A percentile compares a stretch with the other conserved stretches of the same genome.
Evolutionary conservation across 352 stramenopile genomes (phyloP).

Genomic region (Thalassiosira ordinaria): DNA sequence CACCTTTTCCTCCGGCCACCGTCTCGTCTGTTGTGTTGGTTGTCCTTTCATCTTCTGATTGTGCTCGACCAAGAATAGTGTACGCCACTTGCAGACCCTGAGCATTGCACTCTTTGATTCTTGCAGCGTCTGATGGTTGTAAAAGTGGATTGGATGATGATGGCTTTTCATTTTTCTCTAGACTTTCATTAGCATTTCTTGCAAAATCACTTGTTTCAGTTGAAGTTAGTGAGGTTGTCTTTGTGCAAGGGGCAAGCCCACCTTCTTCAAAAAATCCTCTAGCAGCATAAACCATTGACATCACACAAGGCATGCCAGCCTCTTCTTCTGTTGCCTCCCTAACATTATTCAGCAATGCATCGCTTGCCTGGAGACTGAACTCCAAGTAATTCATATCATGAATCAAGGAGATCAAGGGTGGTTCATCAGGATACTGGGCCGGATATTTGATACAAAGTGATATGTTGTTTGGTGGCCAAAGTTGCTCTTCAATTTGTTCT

Average conservation of each 20-base stretch:
- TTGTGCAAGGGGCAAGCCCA: slow-evolving; percentile 31
- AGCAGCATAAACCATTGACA: slow-evolving; percentile 73
- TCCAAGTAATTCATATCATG: slow-evolving; percentile 80
- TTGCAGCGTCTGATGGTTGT: slow-evolving; percentile 31
- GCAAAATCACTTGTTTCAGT: too few species aligned
- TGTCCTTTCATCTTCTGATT: slow-evolving; percentile 9
- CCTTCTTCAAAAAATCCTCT: slow-evolving; percentile 76
- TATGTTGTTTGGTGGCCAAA: slow-evolving; percentile 70
- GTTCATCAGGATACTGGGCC: slow-evolving; percentile 67
- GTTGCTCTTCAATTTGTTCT: slow-evolving; percentile 13
- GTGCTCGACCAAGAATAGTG: slow-evolving; percentile 34
- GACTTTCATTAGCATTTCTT: too few species aligned
- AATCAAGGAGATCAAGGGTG: slow-evolving; percentile 50
- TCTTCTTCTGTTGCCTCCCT: slow-evolving; percentile 54
- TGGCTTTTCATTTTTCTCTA: not conserved
- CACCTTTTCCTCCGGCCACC: slow-evolving; percentile 31
- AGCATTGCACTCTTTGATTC: slow-evolving; percentile 64
- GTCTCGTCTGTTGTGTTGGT: slow-evolving; percentile 5
- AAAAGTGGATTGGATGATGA: slow-evolving; percentile 16
- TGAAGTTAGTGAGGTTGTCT: not conserved
- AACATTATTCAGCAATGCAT: slow-evolving; percentile 51
- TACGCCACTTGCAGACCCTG: slow-evolving; percentile 74
- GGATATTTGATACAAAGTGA: slow-evolving; percentile 69
- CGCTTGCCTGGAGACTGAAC: slow-evolving; percentile 57
- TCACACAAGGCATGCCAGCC: slow-evolving; percentile 74